Evolutionary conservation across 2,329 filamentous ascomycete species (phyloP).

Genomic region (Epichloe sylvatica): DNA sequence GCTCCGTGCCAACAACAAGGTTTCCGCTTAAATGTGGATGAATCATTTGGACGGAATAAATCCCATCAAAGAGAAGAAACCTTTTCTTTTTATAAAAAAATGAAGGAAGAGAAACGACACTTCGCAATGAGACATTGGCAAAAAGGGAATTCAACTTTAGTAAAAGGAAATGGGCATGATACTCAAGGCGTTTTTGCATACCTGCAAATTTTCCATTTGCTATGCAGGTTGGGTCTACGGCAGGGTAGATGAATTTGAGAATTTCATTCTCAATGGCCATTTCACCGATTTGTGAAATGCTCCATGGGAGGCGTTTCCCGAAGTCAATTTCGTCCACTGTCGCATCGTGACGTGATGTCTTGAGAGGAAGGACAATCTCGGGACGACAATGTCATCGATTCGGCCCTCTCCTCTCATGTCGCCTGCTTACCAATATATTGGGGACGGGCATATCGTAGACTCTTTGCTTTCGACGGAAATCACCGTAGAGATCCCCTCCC

Average conservation of each 20-base stretch:
- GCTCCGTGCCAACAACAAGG: slow-evolving; percentile 57
- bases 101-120: slow-evolving; percentile 9
- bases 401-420: background rate
- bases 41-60: background rate
- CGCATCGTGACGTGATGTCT: slow-evolving; percentile 2
- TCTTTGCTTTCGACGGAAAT: background rate
- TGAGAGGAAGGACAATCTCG: background rate
- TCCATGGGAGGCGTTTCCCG: slow-evolving; percentile 65
- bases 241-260: slow-evolving; percentile 31
- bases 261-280: slow-evolving; percentile 54
- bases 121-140: slow-evolving; percentile 8
- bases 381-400: background rate
- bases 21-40: slow-evolving; percentile 34
- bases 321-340: slow-evolving; percentile 29
- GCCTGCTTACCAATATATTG: background rate
- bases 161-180: slow-evolving; percentile 11
- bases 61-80: background rate
- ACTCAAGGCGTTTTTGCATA: slow-evolving; percentile 24
- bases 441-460: slow-evolving; percentile 8
- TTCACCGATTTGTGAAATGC: slow-evolving; percentile 56
- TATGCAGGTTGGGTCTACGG: slow-evolving; percentile 18
- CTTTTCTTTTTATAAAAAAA: slow-evolving; percentile 4
- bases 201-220: slow-evolving; percentile 1
- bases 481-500: slow-evolving; percentile 11
- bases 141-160: slow-evolving; percentile 9